Evolutionary conservation across 2,329 filamentous ascomycete species (phyloP).

Genomic region (Venturia carpophila): DNA sequence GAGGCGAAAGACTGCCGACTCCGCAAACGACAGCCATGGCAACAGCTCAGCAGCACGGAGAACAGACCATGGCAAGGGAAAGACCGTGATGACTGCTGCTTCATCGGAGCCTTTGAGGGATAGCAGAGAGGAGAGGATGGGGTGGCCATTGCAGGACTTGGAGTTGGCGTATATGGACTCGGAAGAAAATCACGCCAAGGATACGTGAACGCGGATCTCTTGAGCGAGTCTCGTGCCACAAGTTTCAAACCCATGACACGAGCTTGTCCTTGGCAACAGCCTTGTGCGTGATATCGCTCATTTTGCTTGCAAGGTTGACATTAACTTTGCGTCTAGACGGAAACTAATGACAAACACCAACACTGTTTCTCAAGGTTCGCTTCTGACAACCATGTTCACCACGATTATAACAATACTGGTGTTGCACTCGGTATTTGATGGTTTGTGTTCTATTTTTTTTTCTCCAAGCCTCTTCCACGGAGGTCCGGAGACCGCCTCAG

Average conservation of each 20-base stretch:
- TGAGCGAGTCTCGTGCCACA: neutral
- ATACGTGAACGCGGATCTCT: neutral
- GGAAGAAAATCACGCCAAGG: neutral
- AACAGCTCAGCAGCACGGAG: neutral
- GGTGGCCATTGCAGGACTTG: neutral
- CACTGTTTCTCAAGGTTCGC: no score
- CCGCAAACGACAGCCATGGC: neutral
- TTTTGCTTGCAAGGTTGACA: no score
- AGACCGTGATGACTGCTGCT: neutral
- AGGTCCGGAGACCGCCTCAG: no score
- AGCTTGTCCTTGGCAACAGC: neutral
- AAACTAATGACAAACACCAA: no score
- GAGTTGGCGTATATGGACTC: neutral
- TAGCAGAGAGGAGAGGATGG: neutral
- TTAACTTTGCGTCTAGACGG: no score
- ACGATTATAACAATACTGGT: no score
- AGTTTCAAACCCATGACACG: neutral
- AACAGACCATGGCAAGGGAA: neutral
- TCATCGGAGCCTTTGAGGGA: neutral
- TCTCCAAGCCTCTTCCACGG: no score
- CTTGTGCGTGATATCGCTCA: neutral
- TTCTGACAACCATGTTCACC: no score
- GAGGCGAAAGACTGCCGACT: neutral
- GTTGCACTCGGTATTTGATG: no score
- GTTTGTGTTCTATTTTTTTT: no score